Conservation (phyloP, 1,284 basidiomycete genomes). For the Heterobasidion occidentale region DNA sequence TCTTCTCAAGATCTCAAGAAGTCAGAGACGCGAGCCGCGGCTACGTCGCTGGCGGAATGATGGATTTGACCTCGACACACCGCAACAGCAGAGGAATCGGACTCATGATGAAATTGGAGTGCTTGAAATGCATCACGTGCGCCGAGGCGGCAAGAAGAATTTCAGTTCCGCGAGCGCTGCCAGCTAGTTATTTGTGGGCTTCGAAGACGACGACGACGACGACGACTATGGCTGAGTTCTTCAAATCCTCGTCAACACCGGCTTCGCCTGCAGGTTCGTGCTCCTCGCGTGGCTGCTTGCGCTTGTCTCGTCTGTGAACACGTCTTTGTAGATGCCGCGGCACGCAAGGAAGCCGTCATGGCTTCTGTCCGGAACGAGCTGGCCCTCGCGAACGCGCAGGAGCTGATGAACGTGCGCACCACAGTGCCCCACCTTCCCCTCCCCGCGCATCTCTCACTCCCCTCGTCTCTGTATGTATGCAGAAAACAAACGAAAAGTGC, state of each 20-base stretch:
- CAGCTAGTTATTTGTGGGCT: neutral
- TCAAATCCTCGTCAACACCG: constrained; percentile 24
- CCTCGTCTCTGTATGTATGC: neutral
- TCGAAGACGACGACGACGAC: constrained; percentile 2
- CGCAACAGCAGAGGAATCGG: too few species aligned
- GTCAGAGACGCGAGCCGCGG: too few species aligned
- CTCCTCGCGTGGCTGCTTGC: constrained; percentile 20
- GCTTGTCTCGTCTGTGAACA: neutral
- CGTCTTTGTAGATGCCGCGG: constrained; percentile 36
- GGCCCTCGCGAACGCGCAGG: constrained; percentile 69
- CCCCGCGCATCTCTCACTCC: neutral
- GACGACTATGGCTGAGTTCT: constrained; percentile 40
- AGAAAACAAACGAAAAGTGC: constrained; percentile 77
- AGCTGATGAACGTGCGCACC: constrained; percentile 64
- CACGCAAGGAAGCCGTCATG: constrained; percentile 68
- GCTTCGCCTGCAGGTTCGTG: constrained; percentile 15
- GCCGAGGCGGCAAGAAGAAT: too few species aligned
- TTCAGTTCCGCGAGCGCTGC: too few species aligned
- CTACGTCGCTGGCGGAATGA: too few species aligned
- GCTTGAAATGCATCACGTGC: too few species aligned
- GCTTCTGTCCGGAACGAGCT: constrained; percentile 62
- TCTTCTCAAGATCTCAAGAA: too few species aligned
- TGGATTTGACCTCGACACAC: too few species aligned
- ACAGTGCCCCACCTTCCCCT: neutral
- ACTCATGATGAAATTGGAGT: too few species aligned